phyloP scores from a whole-genome alignment of 352 stramenopile species.

The Blastocystis sp. region DNA sequence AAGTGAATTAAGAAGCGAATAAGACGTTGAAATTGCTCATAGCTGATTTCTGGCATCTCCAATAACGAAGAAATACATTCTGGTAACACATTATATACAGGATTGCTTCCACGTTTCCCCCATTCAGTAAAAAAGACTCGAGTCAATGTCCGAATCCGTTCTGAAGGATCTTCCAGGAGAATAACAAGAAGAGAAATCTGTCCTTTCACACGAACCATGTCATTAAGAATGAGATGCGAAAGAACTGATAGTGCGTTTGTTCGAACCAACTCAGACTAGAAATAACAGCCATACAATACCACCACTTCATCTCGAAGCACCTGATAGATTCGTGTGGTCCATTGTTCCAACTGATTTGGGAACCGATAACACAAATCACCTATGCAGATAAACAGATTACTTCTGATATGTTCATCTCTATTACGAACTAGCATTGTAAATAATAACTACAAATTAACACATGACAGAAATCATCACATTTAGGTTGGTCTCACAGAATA shows the following conservation, averaged over 20 bases:
- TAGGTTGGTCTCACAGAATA: conserved; percentile 90
- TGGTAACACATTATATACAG: conserved; percentile 97
- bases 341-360: conserved; percentile 94
- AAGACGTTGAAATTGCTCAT: conserved; percentile 85
- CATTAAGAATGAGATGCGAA: conserved; percentile 96
- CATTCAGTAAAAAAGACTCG: conserved; percentile 93
- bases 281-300: background rate
- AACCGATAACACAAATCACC: conserved; percentile 94
- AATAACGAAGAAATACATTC: conserved; percentile 89
- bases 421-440: conserved; percentile 69
- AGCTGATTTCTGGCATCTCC: conserved; percentile 73
- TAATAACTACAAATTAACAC: conserved; percentile 51
- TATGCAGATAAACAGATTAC: conserved; percentile 91
- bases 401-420: conserved; percentile 75
- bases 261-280: conserved; percentile 78
- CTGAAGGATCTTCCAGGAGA: conserved; percentile 87
- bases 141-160: conserved; percentile 85
- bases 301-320: conserved; percentile 83
- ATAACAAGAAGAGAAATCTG: conserved; percentile 88
- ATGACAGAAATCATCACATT: background rate
- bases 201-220: conserved; percentile 99
- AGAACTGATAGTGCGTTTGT: conserved; percentile 94
- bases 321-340: conserved; percentile 90
- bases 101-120: conserved; percentile 90
- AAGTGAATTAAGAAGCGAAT: conserved; percentile 93